phyloP scores from a whole-genome alignment of 169 alveolate genomes.

The Nephromyces sp. region DNA sequence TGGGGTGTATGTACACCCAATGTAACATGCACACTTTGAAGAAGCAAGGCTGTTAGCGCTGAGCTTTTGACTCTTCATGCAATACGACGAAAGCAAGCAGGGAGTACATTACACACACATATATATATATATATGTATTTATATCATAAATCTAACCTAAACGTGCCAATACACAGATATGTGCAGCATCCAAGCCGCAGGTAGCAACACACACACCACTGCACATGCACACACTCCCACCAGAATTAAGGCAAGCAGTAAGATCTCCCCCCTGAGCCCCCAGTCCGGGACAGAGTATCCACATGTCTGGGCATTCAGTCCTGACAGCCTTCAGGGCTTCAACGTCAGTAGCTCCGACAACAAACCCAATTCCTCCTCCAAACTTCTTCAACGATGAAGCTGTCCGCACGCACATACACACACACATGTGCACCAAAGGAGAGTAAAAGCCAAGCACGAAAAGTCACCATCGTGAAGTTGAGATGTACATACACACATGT shows the following conservation, averaged over 20 bases:
- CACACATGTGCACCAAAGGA: not conserved
- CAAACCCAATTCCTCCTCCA: slow-evolving; percentile 19
- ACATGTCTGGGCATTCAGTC: slow-evolving; percentile 27
- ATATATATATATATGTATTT: not conserved
- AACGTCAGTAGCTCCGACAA: slow-evolving; percentile 50
- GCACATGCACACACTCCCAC: not conserved
- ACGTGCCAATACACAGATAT: not conserved
- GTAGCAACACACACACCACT: not conserved
- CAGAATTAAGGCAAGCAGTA: slow-evolving; percentile 25
- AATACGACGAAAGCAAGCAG: too few species aligned
- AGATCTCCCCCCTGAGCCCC: slow-evolving; percentile 58
- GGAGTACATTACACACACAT: not conserved
- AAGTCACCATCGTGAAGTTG: not conserved
- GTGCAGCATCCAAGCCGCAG: not conserved
- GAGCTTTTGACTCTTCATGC: too few species aligned
- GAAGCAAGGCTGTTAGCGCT: too few species aligned
- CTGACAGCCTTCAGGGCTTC: slow-evolving; percentile 42
- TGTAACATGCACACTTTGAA: not conserved
- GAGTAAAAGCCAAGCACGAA: not conserved
- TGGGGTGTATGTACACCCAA: not conserved
- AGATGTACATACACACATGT: too few species aligned
- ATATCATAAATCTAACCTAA: not conserved
- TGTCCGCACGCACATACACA: not conserved
- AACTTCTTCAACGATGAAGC: not conserved
- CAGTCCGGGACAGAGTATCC: slow-evolving; percentile 49